A percentile compares a stretch with the other conserved stretches of the same genome.
Evolutionary conservation across 257 asterid genomes (phyloP).

Genomic region (Solanum dulcamara): DNA sequence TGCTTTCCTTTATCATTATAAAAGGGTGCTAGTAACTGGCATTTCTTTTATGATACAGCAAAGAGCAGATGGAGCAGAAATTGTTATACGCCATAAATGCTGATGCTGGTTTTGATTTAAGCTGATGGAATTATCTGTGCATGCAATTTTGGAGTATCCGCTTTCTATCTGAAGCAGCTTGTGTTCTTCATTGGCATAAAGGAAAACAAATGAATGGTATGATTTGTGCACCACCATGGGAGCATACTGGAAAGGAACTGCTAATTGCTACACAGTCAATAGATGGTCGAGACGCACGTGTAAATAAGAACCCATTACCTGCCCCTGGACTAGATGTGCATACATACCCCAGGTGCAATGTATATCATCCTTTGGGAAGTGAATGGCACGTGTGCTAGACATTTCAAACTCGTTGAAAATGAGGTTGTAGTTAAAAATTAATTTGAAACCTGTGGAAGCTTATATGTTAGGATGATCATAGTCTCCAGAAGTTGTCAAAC

Average conservation of each 20-base stretch:
- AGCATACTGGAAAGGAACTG: background rate
- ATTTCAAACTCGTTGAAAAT: background rate
- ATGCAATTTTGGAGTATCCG: background rate
- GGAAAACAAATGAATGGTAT: background rate
- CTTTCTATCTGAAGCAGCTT: background rate
- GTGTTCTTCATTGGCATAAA: background rate
- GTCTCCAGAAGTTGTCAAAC: background rate
- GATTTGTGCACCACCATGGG: background rate
- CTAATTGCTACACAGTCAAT: background rate
- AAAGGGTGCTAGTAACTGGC: background rate
- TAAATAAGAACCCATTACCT: conserved; percentile 8
- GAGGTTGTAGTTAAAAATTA: background rate
- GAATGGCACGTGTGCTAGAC: background rate
- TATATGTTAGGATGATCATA: background rate
- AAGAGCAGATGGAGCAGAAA: conserved; percentile 85
- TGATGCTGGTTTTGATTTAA: conserved; percentile 91
- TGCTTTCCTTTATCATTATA: background rate
- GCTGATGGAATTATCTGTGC: conserved; percentile 27
- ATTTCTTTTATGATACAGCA: conserved; percentile 36
- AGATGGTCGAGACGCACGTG: background rate
- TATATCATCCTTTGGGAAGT: conserved; percentile 15
- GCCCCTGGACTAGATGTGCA: conserved; percentile 14
- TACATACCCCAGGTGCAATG: conserved; percentile 11
- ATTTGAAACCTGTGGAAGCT: background rate
- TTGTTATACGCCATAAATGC: conserved; percentile 76